Conservation (phyloP, 345 rosid species). For the Mallotus nudiflorus region DNA sequence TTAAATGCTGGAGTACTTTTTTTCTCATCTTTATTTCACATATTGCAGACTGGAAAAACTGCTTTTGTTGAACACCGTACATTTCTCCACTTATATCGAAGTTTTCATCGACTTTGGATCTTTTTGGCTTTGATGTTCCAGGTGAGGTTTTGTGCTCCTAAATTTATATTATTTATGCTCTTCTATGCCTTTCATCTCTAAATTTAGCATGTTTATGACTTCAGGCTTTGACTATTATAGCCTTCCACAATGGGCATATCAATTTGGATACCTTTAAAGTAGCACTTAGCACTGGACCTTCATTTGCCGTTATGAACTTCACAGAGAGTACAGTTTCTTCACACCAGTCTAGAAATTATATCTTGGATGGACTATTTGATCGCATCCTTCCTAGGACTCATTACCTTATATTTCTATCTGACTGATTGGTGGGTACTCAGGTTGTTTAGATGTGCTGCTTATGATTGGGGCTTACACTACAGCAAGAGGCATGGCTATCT, state of each 20-base stretch:
- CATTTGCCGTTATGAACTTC: constrained; percentile 87
- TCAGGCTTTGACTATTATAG: constrained; percentile 85
- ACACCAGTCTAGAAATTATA: constrained; percentile 15
- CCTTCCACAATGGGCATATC: constrained; percentile 62
- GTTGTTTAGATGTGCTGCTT: constrained; percentile 83
- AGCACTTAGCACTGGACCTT: constrained; percentile 83
- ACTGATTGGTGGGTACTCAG: constrained; percentile 40
- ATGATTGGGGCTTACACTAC: constrained; percentile 91
- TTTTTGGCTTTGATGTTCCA: constrained; percentile 93
- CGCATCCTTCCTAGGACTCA: not conserved
- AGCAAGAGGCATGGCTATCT: constrained; percentile 97
- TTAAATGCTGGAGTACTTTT: not conserved
- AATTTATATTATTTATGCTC: not conserved
- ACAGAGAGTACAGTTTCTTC: constrained; percentile 57
- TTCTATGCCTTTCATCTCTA: constrained; percentile 9
- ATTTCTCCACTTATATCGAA: constrained; percentile 90
- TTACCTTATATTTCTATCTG: constrained; percentile 10
- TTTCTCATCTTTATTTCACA: not conserved
- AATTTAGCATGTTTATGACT: constrained; percentile 5
- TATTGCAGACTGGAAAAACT: constrained; percentile 85
- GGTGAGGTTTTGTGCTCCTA: constrained; percentile 43
- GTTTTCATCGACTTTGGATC: constrained; percentile 96
- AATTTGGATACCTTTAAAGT: constrained; percentile 68
- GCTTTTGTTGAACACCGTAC: constrained; percentile 97
- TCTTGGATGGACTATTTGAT: not conserved